These are phyloP conservation scores for Periconia digitata DNA, from an alignment of 2,329 filamentous ascomycete genomes.

Conservation along the genomic window DNA sequence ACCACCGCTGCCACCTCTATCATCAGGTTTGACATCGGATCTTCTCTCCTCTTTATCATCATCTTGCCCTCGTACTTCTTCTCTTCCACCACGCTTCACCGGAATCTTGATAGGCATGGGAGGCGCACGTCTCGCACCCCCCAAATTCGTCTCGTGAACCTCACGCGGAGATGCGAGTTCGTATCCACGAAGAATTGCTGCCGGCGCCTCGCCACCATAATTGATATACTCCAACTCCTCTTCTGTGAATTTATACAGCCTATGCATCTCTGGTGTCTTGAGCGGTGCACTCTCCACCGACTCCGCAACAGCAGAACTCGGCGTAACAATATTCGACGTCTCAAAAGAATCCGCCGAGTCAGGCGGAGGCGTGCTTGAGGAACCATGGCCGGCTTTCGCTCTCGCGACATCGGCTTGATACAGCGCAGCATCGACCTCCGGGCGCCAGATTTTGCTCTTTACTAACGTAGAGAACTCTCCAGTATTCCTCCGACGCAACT, in stretches of 20 bases:
- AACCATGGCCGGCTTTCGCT: too few species aligned
- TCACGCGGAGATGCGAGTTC: background rate
- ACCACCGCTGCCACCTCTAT: too few species aligned
- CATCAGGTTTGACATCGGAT: too few species aligned
- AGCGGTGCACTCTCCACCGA: too few species aligned
- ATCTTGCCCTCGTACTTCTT: background rate
- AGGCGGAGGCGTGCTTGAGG: too few species aligned
- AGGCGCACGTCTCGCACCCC: background rate
- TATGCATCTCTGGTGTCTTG: too few species aligned
- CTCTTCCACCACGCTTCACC: background rate
- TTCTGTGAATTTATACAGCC: too few species aligned
- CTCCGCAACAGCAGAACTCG: background rate
- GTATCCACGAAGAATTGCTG: too few species aligned
- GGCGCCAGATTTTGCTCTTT: background rate
- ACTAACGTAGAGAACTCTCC: background rate
- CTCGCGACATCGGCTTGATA: background rate
- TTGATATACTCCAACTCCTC: background rate
- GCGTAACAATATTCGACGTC: background rate
- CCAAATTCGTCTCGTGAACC: background rate
- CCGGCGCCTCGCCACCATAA: too few species aligned
- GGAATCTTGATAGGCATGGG: background rate
- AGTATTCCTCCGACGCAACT: background rate
- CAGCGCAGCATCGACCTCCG: background rate
- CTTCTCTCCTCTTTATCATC: too few species aligned
- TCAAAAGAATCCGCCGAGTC: too few species aligned